phyloP scores from a whole-genome alignment of 441 rosid genomes.

The Erodium trifolium region DNA sequence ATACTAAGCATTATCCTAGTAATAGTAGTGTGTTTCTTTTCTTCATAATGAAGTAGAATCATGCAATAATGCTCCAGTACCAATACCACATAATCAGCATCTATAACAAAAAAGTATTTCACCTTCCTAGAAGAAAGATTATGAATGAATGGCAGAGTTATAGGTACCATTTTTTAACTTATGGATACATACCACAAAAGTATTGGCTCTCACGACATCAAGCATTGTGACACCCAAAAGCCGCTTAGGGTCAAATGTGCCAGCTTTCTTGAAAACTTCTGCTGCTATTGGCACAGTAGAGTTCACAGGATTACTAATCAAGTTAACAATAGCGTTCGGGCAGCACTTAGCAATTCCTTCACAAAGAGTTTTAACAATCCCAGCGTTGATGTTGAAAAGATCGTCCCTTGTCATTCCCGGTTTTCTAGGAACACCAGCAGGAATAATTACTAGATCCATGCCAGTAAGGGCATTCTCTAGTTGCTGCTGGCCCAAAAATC shows the following conservation, averaged over 20 bases:
- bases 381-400: conserved; percentile 84
- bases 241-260: conserved; percentile 71
- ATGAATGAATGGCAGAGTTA: neutral
- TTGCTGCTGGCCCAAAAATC: conserved; percentile 71
- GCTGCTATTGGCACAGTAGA: conserved; percentile 85
- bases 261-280: conserved; percentile 82
- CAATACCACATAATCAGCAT: neutral
- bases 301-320: conserved; percentile 84
- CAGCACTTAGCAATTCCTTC: conserved; percentile 69
- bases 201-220: conserved; percentile 56
- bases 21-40: too few species aligned
- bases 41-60: too few species aligned
- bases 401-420: conserved; percentile 97
- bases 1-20: too few species aligned
- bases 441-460: conserved; percentile 83
- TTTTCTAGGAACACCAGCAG: conserved; percentile 90
- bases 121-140: neutral
- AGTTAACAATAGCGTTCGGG: conserved; percentile 62
- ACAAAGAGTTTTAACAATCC: conserved; percentile 74
- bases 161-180: too few species aligned
- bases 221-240: conserved; percentile 48
- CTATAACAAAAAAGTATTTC: neutral
- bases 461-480: conserved; percentile 68
- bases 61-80: too few species aligned
- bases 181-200: conserved; percentile 53